Base-by-base conservation (phyloP, 805 yeast genomes). In the Tetrapisispora pingtungensis region DNA sequence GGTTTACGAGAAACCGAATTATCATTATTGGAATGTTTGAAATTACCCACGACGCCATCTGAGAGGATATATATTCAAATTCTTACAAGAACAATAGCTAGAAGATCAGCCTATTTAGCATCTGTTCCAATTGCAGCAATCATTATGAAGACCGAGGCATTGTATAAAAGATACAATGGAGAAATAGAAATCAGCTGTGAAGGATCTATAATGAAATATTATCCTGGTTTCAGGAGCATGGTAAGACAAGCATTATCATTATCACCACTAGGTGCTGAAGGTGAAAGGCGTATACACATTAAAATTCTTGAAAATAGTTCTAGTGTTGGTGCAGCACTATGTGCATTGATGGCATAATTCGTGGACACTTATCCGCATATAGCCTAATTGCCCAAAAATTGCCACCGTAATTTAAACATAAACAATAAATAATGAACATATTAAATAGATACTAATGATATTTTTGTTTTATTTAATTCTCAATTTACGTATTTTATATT, bases 241-340 rank as follows among this genome's bases (percentile, higher is more conserved):
- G 69, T 90, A 50, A 77, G 90, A 58, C 88, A 84, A 52, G 96
- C 95, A 0, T 65, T 89, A 49, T 71, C 80, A 1, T 59, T 75
- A 51, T 75, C 85, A 33, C 78, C 81, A 50, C 73, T 89, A 36
- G 89, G 90, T 46, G 71, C 82, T 36, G 82, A 84, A 40, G 78
- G 82, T 48, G 85, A 78, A 55, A 77, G 85, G 63, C 79, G 84
- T 55, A 69, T 88, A 34, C 81, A 79, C 53, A 67, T 90, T 48
- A 79, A 78, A 49, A 80, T 89, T 52, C 93, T 97, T 28, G 85
- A 86, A 63, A 97, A 93, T 57, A 97, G 98, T 40, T 81, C 94
- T 43, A 96, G 96, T 49, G 96, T 89, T 33, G 98, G 98, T 52
- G 97, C 96, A 36, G 97, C 97, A 2, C 70, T 90, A 49, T 86